Base-by-base conservation (phyloP, 495 filamentous ascomycete genomes). In the Rostrohypoxylon terebratum region DNA sequence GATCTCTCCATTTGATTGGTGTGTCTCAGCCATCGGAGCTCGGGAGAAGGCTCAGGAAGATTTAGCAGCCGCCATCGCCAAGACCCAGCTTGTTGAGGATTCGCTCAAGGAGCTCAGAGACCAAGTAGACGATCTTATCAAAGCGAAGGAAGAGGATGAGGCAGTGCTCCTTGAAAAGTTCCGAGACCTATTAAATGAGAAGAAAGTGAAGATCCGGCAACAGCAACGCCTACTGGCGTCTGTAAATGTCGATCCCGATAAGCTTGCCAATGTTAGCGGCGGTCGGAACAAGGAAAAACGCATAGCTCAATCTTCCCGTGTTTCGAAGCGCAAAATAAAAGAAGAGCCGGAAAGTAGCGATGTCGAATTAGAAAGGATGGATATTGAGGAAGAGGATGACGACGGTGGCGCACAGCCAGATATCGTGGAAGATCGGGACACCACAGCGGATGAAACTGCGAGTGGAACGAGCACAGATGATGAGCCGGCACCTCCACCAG, bases 161-260 rank as follows among this genome's bases (percentile, higher is more conserved):
- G 83, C 86, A 16, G 87, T 90, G 58, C 77, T 96, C 4, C 80
- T 96, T 2, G 84, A 87, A 40, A 94, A 92, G 75, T 93, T 94
- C 62, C 85, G 85, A 36, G 83, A 86, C 18, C 78, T 96, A 1
- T 79, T 97, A 0, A 97, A 97, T 70, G 89, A 90, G 73, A 97
- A 97, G 80, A 97, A 97, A 79, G 82, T 92, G n/a, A 96, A 96
- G 79, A 95, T 97, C 21, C 83, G 93, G 31, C 91, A 95, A 68
- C 92, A 96, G 77, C 90, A 93, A 68, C 85, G 90, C 18, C 72
- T 94, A 8, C 77, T 96, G 4, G 86, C 84, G 14, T 82, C 83
- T n/a, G 87, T 88, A 6, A 88, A 85, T 40, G 77, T 87, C 8
- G 87, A 91, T 75, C 78, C 83, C 0, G 74, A 79, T 1, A 83